These are phyloP conservation scores for Saccharomyces hybrid DNA, from an alignment of 1,139 yeast genomes.

Conservation along the genomic window DNA sequence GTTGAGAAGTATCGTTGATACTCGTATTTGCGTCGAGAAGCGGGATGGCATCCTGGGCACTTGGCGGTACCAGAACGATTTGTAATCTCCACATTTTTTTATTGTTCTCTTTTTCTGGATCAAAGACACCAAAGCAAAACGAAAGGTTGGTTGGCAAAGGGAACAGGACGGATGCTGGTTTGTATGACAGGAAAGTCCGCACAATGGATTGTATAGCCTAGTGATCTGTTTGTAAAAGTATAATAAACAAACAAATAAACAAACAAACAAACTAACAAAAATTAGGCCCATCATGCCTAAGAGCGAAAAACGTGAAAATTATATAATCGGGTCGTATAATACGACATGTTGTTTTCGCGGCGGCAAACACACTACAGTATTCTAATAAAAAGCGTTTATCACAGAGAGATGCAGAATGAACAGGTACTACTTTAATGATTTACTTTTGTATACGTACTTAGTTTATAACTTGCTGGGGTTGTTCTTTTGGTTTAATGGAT, in stretches of 20 bases:
- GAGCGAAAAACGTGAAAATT: slow-evolving; percentile 6
- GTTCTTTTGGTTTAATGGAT: background rate
- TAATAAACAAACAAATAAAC: background rate
- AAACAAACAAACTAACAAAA: background rate
- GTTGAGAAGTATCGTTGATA: background rate
- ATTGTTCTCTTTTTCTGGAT: background rate
- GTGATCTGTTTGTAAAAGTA: too few relatives aligned
- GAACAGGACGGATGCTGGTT: too few relatives aligned
- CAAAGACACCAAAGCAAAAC: too few relatives aligned
- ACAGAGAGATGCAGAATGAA: background rate
- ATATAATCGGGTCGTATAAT: background rate
- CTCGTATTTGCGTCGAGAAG: background rate
- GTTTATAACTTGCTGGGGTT: background rate
- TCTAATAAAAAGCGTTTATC: too few relatives aligned
- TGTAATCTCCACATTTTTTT: slow-evolving; percentile 20
- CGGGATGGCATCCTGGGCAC: slow-evolving; percentile 8
- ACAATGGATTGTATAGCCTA: background rate
- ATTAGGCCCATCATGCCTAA: background rate
- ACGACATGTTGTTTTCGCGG: background rate
- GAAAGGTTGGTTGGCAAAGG: too few relatives aligned
- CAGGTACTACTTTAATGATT: background rate
- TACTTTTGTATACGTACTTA: background rate
- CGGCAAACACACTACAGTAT: too few relatives aligned
- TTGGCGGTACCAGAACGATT: slow-evolving; percentile 22
- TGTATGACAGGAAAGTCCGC: too few relatives aligned